Evolutionary conservation across 257 asterid species (phyloP), one percentile per base, ranked within the genome.

Genomic region (Cruciata laevipes): DNA sequence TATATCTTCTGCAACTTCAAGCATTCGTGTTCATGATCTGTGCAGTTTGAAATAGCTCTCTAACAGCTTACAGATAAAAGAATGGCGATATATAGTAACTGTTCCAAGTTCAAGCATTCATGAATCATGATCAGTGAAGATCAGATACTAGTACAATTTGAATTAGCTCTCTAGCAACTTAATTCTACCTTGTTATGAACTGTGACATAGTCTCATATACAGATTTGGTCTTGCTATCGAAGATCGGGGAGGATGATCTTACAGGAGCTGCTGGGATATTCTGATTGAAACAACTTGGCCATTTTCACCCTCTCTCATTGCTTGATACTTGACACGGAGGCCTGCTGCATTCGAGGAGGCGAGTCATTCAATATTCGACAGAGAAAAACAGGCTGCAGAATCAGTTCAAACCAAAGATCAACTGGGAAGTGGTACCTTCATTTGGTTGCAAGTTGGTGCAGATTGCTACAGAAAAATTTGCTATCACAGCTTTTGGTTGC

Each of bases 381-480:
- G 6, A 60, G 40, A 40, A 58, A n/a, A 23, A 21, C 35, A 6
- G 17, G 49, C 37, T 60, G 10, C 1, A 69, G 47, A 38, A 24
- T 16, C 31, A 23, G 12, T 2, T 27, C 44, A 30, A 66, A 58
- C 1, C 30, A 74, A 67, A 16, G 42, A 37, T 55, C 71, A 11
- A 37, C 42, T 7, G 42, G 10, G 51, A 42, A 13, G 18, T 42
- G 1, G 51, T 81, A 94, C 99, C 99, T 68, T 94, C 96, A 80
- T 94, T 94, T 67, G 81, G 84, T 78, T 86, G 99, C 79, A 94
- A 79, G 75, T 88, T 86, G 81, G 97, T 88, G 83, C 85, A 84
- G 49, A 90, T 84, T 70, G 96, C 97, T 21, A 85, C 99, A 31
- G 95, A 90, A 70, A 88, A 87, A 69, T 75, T 83, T 71, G 97